These are phyloP conservation scores for Neodidymelliopsis sp. DNA, from an alignment of 2,329 filamentous ascomycete genomes.

Conservation along the genomic window DNA sequence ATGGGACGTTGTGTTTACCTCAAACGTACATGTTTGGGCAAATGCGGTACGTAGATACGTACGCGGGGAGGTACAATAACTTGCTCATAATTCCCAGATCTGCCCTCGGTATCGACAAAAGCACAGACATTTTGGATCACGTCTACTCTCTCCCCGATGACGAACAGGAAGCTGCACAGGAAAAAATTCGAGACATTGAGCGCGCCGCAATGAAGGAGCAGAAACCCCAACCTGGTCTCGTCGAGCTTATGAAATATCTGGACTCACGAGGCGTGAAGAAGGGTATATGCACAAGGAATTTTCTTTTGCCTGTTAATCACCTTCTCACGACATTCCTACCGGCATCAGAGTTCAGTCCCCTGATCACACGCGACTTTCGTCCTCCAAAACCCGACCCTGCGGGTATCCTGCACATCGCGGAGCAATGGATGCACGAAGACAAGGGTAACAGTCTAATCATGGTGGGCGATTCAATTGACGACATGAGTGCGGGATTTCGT, in stretches of 20 bases:
- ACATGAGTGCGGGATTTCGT: conserved; percentile 84
- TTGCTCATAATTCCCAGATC: conserved; percentile 27
- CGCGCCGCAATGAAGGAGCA: conserved; percentile 80
- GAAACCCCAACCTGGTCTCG: conserved; percentile 80
- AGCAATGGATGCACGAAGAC: conserved; percentile 67
- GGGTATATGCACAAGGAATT: conserved; percentile 94
- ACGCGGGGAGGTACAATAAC: not conserved
- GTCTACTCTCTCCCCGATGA: conserved; percentile 74
- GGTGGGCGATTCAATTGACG: conserved; percentile 76
- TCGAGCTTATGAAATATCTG: conserved; percentile 81
- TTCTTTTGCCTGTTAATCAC: conserved; percentile 76
- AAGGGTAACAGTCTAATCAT: conserved; percentile 59
- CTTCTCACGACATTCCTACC: conserved; percentile 78
- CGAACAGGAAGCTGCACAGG: conserved; percentile 70
- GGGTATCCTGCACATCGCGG: conserved; percentile 85
- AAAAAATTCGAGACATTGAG: conserved; percentile 81
- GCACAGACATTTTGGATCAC: conserved; percentile 86
- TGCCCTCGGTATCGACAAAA: conserved; percentile 74
- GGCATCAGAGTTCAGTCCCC: conserved; percentile 72
- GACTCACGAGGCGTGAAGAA: conserved; percentile 72
- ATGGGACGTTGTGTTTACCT: conserved; percentile 89
- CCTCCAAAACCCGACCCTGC: conserved; percentile 89
- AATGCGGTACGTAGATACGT: conserved; percentile 68
- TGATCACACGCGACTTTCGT: conserved; percentile 83
- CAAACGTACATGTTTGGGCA: conserved; percentile 95